Base-by-base conservation (phyloP, 305 asterid species). In the Euphrasia arctica region DNA sequence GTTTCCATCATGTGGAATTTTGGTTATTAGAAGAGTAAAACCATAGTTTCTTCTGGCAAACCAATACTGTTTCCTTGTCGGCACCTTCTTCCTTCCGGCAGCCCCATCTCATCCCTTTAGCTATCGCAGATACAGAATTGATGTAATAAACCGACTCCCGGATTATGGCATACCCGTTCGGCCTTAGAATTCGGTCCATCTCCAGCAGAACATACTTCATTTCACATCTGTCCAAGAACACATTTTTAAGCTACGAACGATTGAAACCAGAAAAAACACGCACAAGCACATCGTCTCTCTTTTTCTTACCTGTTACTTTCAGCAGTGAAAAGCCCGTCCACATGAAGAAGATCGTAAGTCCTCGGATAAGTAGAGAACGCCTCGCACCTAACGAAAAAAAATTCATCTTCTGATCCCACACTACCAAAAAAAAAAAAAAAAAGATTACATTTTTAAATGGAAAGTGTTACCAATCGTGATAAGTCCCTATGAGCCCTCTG, bases 41-140 rank as follows among this genome's bases (percentile, higher is more conserved):
- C 88, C 88, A 79, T 0, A 84, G 80, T 56, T 79, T 73, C 82
- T 84, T 84, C 82, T 82, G 88, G 80, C 91, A 84, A 57, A 84
- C 69, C 77, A 84, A 54, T 49, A 82, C 63, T 74, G 70, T 79
- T 9, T 77, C 79, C 28, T 60, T 67, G 34, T 49, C 67, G 34
- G 10, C 69, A 2, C 74, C 81, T 7, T 68, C 60, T 65, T 84
- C 85, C 73, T 57, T 75, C 31, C 77, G 85, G 63, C 88, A 84
- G 6, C 60, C 71, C 91, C 91, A 84, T 79, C 77, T 72, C 88
- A 84, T 66, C 70, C 84, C 87, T 68, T 80, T 62, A 4, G 80
- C 85, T 4, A 79, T 42, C 0, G 72, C 63, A 12, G 71, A 74
- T 5, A 84, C 68, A 11, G 71, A 65, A 8, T 82, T 79, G 2